phyloP scores from a whole-genome alignment of 2,329 filamentous ascomycete genomes.

The Fusarium decemcellulare region DNA sequence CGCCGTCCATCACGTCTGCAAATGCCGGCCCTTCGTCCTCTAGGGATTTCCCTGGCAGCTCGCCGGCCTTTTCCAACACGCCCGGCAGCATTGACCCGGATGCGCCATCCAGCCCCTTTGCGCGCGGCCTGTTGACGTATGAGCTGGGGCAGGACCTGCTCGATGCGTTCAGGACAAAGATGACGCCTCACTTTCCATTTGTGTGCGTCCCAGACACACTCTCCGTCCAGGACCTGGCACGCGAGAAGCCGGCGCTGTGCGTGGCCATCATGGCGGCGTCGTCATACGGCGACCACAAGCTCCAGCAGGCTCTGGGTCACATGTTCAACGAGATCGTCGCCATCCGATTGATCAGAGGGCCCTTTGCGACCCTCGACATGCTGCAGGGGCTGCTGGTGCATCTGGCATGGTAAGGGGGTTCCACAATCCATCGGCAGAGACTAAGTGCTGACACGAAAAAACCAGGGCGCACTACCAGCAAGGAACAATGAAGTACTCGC shows the following conservation, averaged over 20 bases:
- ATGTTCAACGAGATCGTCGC: slow-evolving; percentile 49
- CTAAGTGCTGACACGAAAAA: slow-evolving; percentile 17
- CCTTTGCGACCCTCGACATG: slow-evolving; percentile 48
- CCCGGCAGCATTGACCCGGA: slow-evolving; percentile 32
- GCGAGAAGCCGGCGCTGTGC: slow-evolving; percentile 44
- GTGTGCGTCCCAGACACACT: slow-evolving; percentile 41
- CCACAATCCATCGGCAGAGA: too few species aligned
- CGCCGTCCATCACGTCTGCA: slow-evolving; percentile 30
- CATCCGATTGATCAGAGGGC: slow-evolving; percentile 38
- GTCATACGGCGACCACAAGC: slow-evolving; percentile 33
- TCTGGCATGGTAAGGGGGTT: slow-evolving; percentile 48
- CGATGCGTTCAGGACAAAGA: slow-evolving; percentile 41
- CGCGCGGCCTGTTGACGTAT: slow-evolving; percentile 34
- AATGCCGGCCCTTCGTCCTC: slow-evolving; percentile 2
- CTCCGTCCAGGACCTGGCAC: slow-evolving; percentile 36
- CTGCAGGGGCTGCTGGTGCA: slow-evolving; percentile 50
- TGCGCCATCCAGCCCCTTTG: slow-evolving; percentile 42
- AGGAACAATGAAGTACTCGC: slow-evolving; percentile 45
- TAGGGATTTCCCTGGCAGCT: slow-evolving; percentile 16
- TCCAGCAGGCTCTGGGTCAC: slow-evolving; percentile 45
- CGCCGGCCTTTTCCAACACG: slow-evolving; percentile 9
- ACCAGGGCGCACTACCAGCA: slow-evolving; percentile 52
- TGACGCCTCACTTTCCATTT: slow-evolving; percentile 50
- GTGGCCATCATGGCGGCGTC: slow-evolving; percentile 49
- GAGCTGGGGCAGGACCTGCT: slow-evolving; percentile 46